Evolutionary conservation across 1,284 basidiomycete species (phyloP).

Genomic region (Cystobasidiaceae sp.): DNA sequence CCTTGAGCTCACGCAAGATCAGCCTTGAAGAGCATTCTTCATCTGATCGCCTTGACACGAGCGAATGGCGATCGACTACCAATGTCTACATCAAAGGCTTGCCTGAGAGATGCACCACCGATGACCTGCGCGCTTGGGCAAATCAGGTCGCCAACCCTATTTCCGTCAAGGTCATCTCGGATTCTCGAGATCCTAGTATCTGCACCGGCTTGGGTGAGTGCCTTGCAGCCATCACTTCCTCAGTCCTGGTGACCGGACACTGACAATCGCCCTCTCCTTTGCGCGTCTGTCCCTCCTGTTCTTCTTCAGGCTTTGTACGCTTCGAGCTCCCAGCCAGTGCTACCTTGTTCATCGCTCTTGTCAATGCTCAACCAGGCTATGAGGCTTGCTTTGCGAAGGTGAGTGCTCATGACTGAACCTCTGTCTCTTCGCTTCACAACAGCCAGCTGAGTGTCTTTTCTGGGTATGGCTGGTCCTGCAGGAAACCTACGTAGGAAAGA

Average conservation of each 20-base stretch:
- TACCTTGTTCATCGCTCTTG: not conserved
- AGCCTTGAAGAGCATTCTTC: not conserved
- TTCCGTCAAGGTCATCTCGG: constrained; percentile 13
- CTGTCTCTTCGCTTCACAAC: not conserved
- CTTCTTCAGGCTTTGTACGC: constrained; percentile 1
- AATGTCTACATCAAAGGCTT: constrained; percentile 31
- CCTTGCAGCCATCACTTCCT: not conserved
- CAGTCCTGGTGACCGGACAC: not conserved
- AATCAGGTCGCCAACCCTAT: constrained; percentile 7
- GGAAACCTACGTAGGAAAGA: constrained; percentile 25
- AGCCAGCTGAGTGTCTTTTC: not conserved
- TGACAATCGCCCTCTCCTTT: not conserved
- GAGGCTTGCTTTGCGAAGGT: constrained; percentile 30
- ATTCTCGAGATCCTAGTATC: constrained; percentile 10
- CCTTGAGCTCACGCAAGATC: not conserved
- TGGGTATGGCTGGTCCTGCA: not conserved
- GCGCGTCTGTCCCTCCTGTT: not conserved
- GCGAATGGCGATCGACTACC: constrained; percentile 5
- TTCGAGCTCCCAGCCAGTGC: not conserved
- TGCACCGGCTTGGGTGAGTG: constrained; percentile 18
- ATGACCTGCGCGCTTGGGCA: constrained; percentile 2
- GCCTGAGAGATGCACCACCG: constrained; percentile 1
- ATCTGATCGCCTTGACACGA: not conserved
- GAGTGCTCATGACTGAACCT: not conserved
- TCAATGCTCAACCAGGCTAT: constrained; percentile 5